Conservation (phyloP, 257 asterid genomes). For the Solanum phureja region DNA sequence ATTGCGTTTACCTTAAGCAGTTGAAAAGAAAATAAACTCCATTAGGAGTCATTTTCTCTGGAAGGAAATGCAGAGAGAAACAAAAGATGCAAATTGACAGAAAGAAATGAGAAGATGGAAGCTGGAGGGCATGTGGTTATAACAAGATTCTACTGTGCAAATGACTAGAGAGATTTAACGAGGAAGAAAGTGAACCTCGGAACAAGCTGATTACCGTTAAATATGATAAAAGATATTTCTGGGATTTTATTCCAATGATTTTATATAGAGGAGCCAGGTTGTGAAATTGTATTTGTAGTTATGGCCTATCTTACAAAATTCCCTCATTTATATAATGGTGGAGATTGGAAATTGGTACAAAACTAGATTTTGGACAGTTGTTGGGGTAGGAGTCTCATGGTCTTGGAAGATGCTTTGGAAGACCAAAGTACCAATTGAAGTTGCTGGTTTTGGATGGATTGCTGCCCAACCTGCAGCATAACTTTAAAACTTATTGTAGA, state of each 20-base stretch:
- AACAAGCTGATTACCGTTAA: not conserved
- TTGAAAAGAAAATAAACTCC: not conserved
- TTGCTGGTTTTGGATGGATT: not conserved
- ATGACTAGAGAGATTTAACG: not conserved
- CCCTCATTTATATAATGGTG: not conserved
- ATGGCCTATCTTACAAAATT: not conserved
- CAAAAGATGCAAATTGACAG: not conserved
- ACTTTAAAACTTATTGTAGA: not conserved
- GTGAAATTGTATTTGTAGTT: not conserved
- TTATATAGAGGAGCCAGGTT: not conserved
- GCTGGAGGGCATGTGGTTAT: not conserved
- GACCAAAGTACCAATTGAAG: not conserved
- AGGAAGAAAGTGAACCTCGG: not conserved
- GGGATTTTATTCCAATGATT: not conserved
- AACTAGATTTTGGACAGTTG: not conserved
- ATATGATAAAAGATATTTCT: not conserved
- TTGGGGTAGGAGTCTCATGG: not conserved
- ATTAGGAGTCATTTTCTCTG: not conserved
- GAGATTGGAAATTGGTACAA: not conserved
- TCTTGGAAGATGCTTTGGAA: not conserved
- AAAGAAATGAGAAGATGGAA: not conserved
- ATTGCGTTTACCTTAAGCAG: not conserved
- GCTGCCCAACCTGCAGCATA: not conserved
- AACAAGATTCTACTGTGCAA: not conserved
- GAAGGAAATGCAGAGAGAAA: not conserved